Conservation (phyloP, 805 yeast species). For the Grigorovia humatica region DNA sequence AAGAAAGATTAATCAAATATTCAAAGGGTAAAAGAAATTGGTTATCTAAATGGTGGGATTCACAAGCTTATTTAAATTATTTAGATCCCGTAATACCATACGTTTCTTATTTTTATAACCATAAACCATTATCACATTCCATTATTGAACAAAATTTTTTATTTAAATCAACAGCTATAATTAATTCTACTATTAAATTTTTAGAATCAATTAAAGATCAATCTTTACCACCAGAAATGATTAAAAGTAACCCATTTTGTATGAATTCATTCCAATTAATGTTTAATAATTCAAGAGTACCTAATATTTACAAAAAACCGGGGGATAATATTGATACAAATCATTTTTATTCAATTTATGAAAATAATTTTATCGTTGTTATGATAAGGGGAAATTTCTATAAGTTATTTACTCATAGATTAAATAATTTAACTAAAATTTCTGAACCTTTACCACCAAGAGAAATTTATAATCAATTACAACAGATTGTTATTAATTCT, state of each 20-base stretch:
- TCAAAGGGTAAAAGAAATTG: slow-evolving; percentile 64
- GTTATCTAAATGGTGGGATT: slow-evolving; percentile 90
- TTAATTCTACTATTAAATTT: slow-evolving; percentile 58
- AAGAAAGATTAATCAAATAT: slow-evolving; percentile 48
- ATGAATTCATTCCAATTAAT: slow-evolving; percentile 87
- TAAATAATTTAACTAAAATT: slow-evolving; percentile 3
- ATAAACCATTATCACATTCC: slow-evolving; percentile 47
- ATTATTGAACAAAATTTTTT: slow-evolving; percentile 51
- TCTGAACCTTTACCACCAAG: slow-evolving; percentile 33
- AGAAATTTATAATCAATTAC: slow-evolving; percentile 49
- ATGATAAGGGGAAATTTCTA: slow-evolving; percentile 70
- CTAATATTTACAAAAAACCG: slow-evolving; percentile 28
- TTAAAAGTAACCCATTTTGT: slow-evolving; percentile 77
- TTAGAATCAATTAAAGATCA: slow-evolving; percentile 57
- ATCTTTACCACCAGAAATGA: slow-evolving; percentile 65
- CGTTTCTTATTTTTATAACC: slow-evolving; percentile 82
- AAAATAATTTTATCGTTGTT: slow-evolving; percentile 61
- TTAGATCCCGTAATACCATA: slow-evolving; percentile 93
- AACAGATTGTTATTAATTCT: slow-evolving; percentile 33
- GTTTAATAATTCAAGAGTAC: slow-evolving; percentile 85
- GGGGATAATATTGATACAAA: slow-evolving; percentile 42
- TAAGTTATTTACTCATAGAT: slow-evolving; percentile 55
- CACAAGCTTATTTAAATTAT: slow-evolving; percentile 81
- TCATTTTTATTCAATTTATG: slow-evolving; percentile 35
- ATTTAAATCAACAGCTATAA: slow-evolving; percentile 65